A percentile compares a stretch with the other conserved stretches of the same genome.
These are phyloP conservation scores for Chaetoceros tenuissimus DNA, from an alignment of 108 stramenopile species.

Conservation along the genomic window DNA sequence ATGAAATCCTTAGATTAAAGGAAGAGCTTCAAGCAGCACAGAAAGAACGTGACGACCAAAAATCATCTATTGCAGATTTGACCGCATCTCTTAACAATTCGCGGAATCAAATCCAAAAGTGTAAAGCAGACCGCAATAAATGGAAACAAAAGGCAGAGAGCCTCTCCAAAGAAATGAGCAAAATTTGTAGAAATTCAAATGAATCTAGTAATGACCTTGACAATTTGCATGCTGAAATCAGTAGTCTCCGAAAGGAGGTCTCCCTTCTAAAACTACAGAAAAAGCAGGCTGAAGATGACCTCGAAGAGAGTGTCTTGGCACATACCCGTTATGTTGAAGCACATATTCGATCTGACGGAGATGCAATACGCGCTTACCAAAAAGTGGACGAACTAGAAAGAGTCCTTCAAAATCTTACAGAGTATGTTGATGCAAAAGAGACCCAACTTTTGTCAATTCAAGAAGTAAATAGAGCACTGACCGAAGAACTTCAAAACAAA, in stretches of 20 bases:
- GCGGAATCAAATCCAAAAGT: constrained; percentile 39
- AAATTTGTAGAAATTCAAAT: constrained; percentile 32
- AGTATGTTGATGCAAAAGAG: constrained; percentile 70
- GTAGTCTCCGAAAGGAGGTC: constrained; percentile 34
- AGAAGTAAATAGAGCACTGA: constrained; percentile 57
- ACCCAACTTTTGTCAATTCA: constrained; percentile 75
- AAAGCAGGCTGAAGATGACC: constrained; percentile 35
- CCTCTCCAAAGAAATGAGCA: constrained; percentile 57
- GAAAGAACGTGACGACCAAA: constrained; percentile 23
- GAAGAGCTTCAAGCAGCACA: constrained; percentile 20
- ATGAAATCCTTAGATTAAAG: constrained; percentile 32
- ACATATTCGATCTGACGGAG: constrained; percentile 19
- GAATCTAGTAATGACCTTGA: constrained; percentile 39
- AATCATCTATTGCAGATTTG: constrained; percentile 13
- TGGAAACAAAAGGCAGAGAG: constrained; percentile 65
- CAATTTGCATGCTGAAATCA: constrained; percentile 36
- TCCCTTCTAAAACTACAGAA: constrained; percentile 44
- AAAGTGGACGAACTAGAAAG: constrained; percentile 64
- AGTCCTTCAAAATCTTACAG: constrained; percentile 57
- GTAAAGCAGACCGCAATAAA: constrained; percentile 63
- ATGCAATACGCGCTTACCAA: constrained; percentile 25
- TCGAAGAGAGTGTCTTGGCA: constrained; percentile 32
- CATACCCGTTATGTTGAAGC: constrained; percentile 41
- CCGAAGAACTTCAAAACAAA: constrained; percentile 37
- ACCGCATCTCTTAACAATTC: constrained; percentile 18